A percentile compares a stretch with the other conserved stretches of the same genome.
Evolutionary conservation across 495 filamentous ascomycete species (phyloP).

Genomic region (Talaromyces nanjingensis): DNA sequence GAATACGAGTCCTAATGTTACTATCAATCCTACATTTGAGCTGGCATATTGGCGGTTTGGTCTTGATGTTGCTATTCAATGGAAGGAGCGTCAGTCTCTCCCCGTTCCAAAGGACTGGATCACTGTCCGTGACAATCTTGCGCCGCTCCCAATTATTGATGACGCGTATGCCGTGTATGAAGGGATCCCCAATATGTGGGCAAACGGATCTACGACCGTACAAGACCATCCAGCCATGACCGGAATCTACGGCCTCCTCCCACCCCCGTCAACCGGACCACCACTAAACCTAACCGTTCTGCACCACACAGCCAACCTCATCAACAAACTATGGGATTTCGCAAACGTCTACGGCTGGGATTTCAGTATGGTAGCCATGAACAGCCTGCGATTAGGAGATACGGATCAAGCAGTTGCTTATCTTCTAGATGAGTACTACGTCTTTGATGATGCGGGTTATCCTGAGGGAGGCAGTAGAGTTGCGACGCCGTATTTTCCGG

Average conservation of each 20-base stretch:
- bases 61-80: background rate
- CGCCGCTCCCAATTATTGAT: background rate
- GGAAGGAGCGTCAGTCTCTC: background rate
- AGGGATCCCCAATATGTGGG: background rate
- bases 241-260: background rate
- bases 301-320: background rate
- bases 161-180: background rate
- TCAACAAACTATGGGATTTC: background rate
- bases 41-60: background rate
- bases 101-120: background rate
- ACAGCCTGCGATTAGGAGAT: background rate
- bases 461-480: constrained; percentile 43
- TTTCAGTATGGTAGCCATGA: background rate
- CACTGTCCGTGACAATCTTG: background rate
- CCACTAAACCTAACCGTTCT: background rate
- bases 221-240: background rate
- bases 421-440: background rate
- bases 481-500: constrained; percentile 51
- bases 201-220: background rate
- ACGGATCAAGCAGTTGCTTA: background rate
- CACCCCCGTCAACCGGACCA: background rate
- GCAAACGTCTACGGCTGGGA: background rate
- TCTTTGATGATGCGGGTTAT: constrained; percentile 26
- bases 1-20: background rate
- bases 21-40: background rate